A percentile compares a stretch with the other conserved stretches of the same genome.
Evolutionary conservation across 139 green algal species (phyloP).

Genomic region (Microglena sp.): DNA sequence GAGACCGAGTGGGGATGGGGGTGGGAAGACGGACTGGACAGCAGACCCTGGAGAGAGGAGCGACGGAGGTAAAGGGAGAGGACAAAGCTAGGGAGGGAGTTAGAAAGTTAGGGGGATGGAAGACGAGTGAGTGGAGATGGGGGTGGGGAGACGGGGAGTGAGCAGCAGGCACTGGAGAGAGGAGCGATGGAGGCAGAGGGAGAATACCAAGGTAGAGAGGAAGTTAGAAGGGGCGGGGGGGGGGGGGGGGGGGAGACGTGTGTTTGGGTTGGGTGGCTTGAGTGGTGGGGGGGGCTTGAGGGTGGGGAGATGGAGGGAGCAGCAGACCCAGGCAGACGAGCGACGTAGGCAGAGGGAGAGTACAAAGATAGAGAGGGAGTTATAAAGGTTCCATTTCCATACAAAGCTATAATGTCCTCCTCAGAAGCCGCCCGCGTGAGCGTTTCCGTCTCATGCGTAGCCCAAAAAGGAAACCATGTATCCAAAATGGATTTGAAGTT

Average conservation of each 20-base stretch:
- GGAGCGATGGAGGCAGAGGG: too few relatives aligned
- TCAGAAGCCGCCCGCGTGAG: too few relatives aligned
- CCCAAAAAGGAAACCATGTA: too few relatives aligned
- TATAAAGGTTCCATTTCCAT: too few relatives aligned
- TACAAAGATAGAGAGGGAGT: constrained; percentile 72
- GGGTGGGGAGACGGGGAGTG: too few relatives aligned
- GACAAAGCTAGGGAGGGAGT: constrained; percentile 72
- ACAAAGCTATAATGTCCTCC: too few relatives aligned
- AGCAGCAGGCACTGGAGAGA: neutral
- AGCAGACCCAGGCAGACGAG: constrained; percentile 68
- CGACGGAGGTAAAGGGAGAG: constrained; percentile 59
- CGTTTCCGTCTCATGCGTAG: too few relatives aligned
- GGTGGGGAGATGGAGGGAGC: too few relatives aligned
- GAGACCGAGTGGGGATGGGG: neutral
- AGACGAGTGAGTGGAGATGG: neutral
- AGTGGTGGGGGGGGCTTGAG: neutral
- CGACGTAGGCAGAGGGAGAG: constrained; percentile 59
- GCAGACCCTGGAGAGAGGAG: constrained; percentile 65
- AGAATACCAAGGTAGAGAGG: too few relatives aligned
- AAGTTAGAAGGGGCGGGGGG: neutral
- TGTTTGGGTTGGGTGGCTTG: neutral
- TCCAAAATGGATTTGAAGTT: too few relatives aligned
- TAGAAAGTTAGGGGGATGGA: constrained; percentile 45
- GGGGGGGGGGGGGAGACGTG: too few relatives aligned
- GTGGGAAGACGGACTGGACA: too few relatives aligned